These are phyloP conservation scores for Trichothecium roseum DNA, from an alignment of 2,329 filamentous ascomycete genomes.

Conservation along the genomic window DNA sequence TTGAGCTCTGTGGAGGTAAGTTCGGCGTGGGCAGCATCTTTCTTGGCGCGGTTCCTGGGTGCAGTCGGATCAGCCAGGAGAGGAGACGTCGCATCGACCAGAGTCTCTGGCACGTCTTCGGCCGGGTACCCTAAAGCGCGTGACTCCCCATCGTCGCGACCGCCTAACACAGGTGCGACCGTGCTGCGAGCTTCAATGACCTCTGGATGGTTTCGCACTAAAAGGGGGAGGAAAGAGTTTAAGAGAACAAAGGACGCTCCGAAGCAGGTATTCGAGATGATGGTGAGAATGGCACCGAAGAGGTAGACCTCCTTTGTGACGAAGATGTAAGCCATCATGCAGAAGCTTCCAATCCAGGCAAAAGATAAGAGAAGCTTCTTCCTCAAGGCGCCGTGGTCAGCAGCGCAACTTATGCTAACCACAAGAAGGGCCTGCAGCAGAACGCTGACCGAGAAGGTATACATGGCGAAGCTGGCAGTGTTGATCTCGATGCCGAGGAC, in stretches of 20 bases:
- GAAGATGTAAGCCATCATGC: constrained; percentile 82
- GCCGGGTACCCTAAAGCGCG: constrained; percentile 22
- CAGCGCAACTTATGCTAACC: constrained; percentile 91
- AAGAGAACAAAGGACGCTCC: constrained; percentile 90
- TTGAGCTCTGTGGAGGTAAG: constrained; percentile 58
- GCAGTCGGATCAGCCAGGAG: constrained; percentile 27
- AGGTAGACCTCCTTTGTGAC: constrained; percentile 67
- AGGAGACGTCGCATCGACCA: constrained; percentile 33
- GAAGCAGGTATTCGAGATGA: constrained; percentile 87
- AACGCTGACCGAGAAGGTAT: constrained; percentile 91
- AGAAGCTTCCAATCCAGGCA: constrained; percentile 67
- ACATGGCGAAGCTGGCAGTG: constrained; percentile 95
- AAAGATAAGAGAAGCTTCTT: constrained; percentile 84
- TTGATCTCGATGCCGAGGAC: constrained; percentile 81
- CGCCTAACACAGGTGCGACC: constrained; percentile 18
- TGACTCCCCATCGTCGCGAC: constrained; percentile 19
- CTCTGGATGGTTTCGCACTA: constrained; percentile 75
- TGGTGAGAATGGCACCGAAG: constrained; percentile 72
- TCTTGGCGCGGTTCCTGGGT: constrained; percentile 15
- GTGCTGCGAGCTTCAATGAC: constrained; percentile 18
- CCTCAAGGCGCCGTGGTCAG: constrained; percentile 85
- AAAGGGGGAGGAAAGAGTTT: constrained; percentile 86
- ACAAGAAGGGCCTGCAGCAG: constrained; percentile 82
- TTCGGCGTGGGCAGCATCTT: constrained; percentile 32
- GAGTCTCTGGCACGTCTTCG: constrained; percentile 13